Conservation (phyloP, 768 basidiomycete species). For the Daedaleopsis sinensis region DNA sequence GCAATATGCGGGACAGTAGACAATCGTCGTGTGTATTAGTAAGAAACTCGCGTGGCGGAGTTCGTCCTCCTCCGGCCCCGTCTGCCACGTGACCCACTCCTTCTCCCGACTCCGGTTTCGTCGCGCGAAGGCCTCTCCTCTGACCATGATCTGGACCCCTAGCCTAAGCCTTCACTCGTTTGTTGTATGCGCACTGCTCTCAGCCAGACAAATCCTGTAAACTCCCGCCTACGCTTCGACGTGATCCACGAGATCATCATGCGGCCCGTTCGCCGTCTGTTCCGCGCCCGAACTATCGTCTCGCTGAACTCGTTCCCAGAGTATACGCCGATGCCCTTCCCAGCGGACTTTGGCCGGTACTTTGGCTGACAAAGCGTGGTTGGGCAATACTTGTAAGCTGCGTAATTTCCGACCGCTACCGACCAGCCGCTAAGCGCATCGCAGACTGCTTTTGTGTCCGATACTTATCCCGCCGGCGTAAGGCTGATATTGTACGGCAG, state of each 20-base stretch:
- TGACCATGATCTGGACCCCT: background rate
- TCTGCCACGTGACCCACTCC: slow-evolving; percentile 15
- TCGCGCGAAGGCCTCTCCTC: background rate
- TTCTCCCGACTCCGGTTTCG: background rate
- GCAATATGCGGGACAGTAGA: slow-evolving; percentile 27
- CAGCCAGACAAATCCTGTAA: background rate
- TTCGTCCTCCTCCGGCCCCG: slow-evolving; percentile 15
- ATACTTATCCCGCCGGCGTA: no score
- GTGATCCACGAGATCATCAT: no score
- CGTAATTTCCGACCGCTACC: no score
- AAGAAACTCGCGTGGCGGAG: slow-evolving; percentile 33
- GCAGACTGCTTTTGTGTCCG: no score
- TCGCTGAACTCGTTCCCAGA: background rate
- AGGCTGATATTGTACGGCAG: no score
- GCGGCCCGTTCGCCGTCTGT: background rate
- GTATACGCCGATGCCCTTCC: background rate
- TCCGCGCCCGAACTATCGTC: background rate
- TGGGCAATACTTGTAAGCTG: background rate
- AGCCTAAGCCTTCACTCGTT: background rate
- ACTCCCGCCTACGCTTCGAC: no score
- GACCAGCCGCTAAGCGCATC: no score
- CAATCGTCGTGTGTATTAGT: slow-evolving; percentile 36
- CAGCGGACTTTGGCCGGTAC: no score
- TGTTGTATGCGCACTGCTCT: background rate
- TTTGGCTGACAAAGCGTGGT: slow-evolving; percentile 5